Base-by-base conservation (phyloP, 1,284 basidiomycete genomes). In the Cyathus olla region DNA sequence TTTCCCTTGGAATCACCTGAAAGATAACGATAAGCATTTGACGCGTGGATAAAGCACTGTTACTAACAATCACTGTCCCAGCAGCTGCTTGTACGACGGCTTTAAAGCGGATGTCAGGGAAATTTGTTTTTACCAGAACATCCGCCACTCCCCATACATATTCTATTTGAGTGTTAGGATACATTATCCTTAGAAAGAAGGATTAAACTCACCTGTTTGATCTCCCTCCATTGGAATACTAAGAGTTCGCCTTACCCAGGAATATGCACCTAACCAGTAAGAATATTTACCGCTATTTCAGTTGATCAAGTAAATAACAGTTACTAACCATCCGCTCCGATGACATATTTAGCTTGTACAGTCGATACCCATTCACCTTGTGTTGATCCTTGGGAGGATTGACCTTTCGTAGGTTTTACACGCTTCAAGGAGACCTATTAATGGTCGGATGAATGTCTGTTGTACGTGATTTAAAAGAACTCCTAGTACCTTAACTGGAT, bases 211-310 rank as follows among this genome's bases (percentile, higher is more conserved):
- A 46, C 44, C 69, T 29, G 64, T 69, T 49, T 71, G 66, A 39
- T 69, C 67, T 9, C 72, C 72, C 47, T 70, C 68, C 69, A 74
- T 69, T 3, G 48, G 44, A 39, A 74, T 73, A 26, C 62, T 59
- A 11, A 69, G 55, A 31, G 57, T 53, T 39, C 65, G 59, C 15
- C 73, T 66, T 28, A 73, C 66, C 73, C 73, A 74, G 0, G 71
- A 73, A 49, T 68, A 66, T 3, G 69, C 72, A 35, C 72, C 72
- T 74, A 35, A 29, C 15, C 24, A 19, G 9, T 35, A 35, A 35
- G 13, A 13, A 35, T 35, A 6, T 8, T 35, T 35, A 35, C 31
- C 6, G 31, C 31, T 13, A n/a, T n/a, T n/a, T n/a, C n/a, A n/a
- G n/a, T n/a, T n/a, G n/a, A n/a, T n/a, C n/a, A n/a, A 21, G 21